These are phyloP conservation scores for Ascomycota sp. DNA, from an alignment of 2,329 filamentous ascomycete species.

Conservation along the genomic window DNA sequence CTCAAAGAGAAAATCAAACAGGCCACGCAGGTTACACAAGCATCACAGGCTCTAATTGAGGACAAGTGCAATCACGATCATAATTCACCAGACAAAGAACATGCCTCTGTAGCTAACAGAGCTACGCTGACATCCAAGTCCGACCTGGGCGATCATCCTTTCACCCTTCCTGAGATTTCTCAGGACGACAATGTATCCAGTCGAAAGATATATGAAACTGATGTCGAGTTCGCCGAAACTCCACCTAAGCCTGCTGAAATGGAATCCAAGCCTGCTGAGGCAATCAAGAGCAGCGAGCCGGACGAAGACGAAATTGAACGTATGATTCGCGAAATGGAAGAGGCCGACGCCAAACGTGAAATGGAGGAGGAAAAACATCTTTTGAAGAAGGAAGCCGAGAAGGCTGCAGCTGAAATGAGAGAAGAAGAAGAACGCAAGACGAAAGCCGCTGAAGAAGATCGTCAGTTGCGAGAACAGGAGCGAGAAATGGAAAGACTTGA, in stretches of 20 bases:
- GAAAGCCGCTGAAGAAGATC: slow-evolving; percentile 35
- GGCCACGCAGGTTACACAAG: slow-evolving; percentile 26
- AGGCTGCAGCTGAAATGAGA: slow-evolving; percentile 26
- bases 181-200: too few species aligned
- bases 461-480: slow-evolving; percentile 52
- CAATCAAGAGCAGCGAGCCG: slow-evolving; percentile 14
- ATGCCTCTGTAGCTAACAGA: too few species aligned
- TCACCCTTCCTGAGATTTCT: too few species aligned
- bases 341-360: slow-evolving; percentile 29
- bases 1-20: slow-evolving; percentile 61
- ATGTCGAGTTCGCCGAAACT: too few species aligned
- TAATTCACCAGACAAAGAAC: too few species aligned
- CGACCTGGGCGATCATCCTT: too few species aligned
- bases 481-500: slow-evolving; percentile 53
- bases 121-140: too few species aligned
- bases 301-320: slow-evolving; percentile 37
- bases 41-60: too few species aligned
- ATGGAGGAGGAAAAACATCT: slow-evolving; percentile 22
- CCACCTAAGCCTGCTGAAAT: too few species aligned
- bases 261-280: slow-evolving; percentile 9
- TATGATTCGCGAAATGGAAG: slow-evolving; percentile 42
- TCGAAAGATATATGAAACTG: too few species aligned
- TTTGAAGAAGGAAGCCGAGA: slow-evolving; percentile 26
- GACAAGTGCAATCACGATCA: too few species aligned
- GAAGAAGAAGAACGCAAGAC: slow-evolving; percentile 22